Conservation (phyloP, 1,284 basidiomycete species). For the Peniophora sp. region DNA sequence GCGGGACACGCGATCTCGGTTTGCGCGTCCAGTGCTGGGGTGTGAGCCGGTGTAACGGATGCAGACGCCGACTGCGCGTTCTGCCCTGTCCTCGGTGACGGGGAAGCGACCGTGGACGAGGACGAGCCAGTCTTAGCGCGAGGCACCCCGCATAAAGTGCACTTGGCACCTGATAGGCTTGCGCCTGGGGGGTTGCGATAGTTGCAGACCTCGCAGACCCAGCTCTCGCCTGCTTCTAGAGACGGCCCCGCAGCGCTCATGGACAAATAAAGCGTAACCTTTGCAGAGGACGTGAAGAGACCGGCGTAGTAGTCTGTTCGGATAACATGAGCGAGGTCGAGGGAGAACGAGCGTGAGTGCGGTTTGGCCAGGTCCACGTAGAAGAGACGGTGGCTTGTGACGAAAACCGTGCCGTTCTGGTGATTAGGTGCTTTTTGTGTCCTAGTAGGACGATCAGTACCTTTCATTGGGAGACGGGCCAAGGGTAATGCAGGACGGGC, state of each 20-base stretch:
- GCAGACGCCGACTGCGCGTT: constrained; percentile 23
- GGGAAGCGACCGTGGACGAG: constrained; percentile 2
- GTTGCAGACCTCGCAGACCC: constrained; percentile 85
- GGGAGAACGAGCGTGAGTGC: constrained; percentile 43
- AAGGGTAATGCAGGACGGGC: constrained; percentile 9
- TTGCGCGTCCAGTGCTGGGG: constrained; percentile 9
- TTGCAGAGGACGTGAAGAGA: constrained; percentile 85
- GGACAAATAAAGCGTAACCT: constrained; percentile 74
- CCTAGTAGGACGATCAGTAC: constrained; percentile 32
- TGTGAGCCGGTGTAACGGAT: constrained; percentile 22
- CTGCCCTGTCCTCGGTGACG: constrained; percentile 13
- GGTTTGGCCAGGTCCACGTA: constrained; percentile 61
- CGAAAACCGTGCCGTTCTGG: constrained; percentile 64
- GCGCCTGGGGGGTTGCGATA: constrained; percentile 70
- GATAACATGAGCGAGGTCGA: constrained; percentile 60
- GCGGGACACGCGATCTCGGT: constrained; percentile 64
- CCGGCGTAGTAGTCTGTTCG: constrained; percentile 91
- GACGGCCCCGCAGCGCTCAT: constrained; percentile 10
- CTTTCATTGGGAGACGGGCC: constrained; percentile 8
- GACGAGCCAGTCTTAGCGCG: constrained; percentile 24
- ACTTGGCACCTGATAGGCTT: constrained; percentile 54
- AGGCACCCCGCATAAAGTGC: constrained; percentile 71
- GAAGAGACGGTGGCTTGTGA: constrained; percentile 83
- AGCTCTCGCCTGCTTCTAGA: constrained; percentile 39
- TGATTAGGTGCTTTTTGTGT: constrained; percentile 73